Base-by-base conservation (phyloP, 495 filamentous ascomycete genomes). In the Lophiostoma macrostomum region DNA sequence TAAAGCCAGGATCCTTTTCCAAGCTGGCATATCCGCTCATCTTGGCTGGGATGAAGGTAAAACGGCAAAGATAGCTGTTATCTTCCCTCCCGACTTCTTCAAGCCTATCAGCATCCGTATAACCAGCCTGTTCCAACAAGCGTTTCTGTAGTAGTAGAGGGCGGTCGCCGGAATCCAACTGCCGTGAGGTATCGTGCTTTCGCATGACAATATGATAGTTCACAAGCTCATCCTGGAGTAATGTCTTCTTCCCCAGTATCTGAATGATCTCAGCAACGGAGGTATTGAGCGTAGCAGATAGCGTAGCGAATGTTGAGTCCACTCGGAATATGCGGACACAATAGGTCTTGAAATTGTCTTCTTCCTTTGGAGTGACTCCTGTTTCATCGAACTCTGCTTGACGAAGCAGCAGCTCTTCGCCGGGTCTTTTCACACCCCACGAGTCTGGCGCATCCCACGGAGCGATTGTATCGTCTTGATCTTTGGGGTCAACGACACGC, bases 51-150 rank as follows among this genome's bases (percentile, higher is more conserved):
- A 96, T 74, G 67, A 97, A 99, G 20, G 90, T 87, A 71, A 97
- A 97, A 6, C 93, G 88, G 62, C 91, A 91, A 5, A 99, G 76
- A 60, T 97, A 97, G 62, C 90, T 91, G 68, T 96, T 94, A 69
- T 99, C 93, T 67, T 99, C 93, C 36, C 93, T 82, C n/a, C 93
- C 93, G 44, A 99, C 83, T 51, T 96, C 93, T 63, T 96, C 91
- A 34, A 97, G 81, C 31, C 80, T 80, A 65, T 99, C 94, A 19
- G 80, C 82, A 24, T 85, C 78, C n/a, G 84, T 85, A 65, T 96
- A 98, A 11, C 93, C 93, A 25, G 90, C 86, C 69, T 96, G 88
- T 69, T 96, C 86, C 6, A 99, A 76, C 22, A 99, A 76, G 24
- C 84, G 81, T 68, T 96, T 97, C 65, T 99, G 94, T 60, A 99